Evolutionary conservation across 768 basidiomycete genomes (phyloP).

Genomic region (Lentinula raphanica): DNA sequence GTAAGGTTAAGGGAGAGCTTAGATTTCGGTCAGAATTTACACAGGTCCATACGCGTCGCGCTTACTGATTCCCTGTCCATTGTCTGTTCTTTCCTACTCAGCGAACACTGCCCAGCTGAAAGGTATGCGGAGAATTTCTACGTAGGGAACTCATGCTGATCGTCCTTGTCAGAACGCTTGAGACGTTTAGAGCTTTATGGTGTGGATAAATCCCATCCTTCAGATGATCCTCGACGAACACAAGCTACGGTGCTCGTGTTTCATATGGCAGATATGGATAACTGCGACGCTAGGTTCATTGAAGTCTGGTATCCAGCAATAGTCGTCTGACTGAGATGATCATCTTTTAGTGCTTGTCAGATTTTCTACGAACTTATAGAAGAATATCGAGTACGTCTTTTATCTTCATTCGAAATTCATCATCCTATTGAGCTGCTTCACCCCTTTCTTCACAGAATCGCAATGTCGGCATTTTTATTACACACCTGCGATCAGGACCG

Average conservation of each 20-base stretch:
- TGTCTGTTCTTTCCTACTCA: slow-evolving; percentile 19
- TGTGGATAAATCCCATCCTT: slow-evolving; percentile 72
- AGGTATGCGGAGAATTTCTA: slow-evolving; percentile 35
- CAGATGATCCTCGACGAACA: slow-evolving; percentile 75
- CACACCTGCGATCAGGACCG: slow-evolving; percentile 38
- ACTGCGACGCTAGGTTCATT: slow-evolving; percentile 83
- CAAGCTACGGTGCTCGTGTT: slow-evolving; percentile 79
- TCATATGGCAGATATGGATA: slow-evolving; percentile 89
- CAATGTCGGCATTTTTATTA: slow-evolving; percentile 45
- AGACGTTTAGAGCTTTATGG: slow-evolving; percentile 89
- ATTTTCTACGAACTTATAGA: slow-evolving; percentile 76
- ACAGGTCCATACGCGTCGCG: background rate
- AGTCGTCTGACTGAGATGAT: slow-evolving; percentile 6
- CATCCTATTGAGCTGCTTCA: background rate
- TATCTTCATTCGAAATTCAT: no score
- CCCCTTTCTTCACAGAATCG: slow-evolving; percentile 30
- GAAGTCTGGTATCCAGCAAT: background rate
- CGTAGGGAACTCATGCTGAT: background rate
- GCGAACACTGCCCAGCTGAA: slow-evolving; percentile 96
- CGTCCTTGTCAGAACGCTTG: slow-evolving; percentile 52
- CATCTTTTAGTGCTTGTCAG: slow-evolving; percentile 60
- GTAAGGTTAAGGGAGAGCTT: slow-evolving; percentile 86
- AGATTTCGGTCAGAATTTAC: slow-evolving; percentile 65
- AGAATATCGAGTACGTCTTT: slow-evolving; percentile 60
- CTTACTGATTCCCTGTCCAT: background rate